Base-by-base conservation (phyloP, 2,329 filamentous ascomycete genomes). In the Sclerotinia subarctica region DNA sequence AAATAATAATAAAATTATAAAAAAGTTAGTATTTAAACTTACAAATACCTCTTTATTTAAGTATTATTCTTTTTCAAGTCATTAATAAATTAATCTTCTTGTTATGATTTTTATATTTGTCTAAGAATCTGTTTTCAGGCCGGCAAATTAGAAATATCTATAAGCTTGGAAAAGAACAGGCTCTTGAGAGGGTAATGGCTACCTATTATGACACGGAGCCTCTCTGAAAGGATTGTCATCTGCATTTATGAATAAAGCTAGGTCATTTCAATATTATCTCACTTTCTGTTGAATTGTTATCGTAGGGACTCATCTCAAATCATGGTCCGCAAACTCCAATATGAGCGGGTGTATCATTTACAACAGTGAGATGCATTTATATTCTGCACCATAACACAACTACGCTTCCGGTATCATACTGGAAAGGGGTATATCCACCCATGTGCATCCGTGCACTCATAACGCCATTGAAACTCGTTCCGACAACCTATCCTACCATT, bases 351-450 rank as follows among this genome's bases (percentile, higher is more conserved):
- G 24, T 35, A 10, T 32, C 3, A 49, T 24, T 7, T n/a, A 17
- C 3, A 5, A 5, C 5, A 10, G 3, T 26, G 26, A 8, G 42
- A 44, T 26, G 10, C 21, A 38, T 38, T 3, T 51, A 8, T 62
- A 21, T 51, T 26, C 32, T 42, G n/a, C 38, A 35, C 26, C 32
- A 38, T 26, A 19, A 63, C n/a, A 29, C 5, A 29, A 29, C 29
- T 29, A 26, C 51, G 11, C 5, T 51, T 62, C 46, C 5, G 51
- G 29, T 62, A 17, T 62, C 59, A 38, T 38, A 51, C 59, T 42
- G 51, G 46, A 63, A 63, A 19, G 32, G 59, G 59, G 46, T 63
- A 63, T 63, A 38, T 42, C 32, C 59, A 52, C 46, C 32, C 59
- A 51, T 3, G 26, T 51, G 46, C 59, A 63, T 21, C 32, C 32